A percentile compares a stretch with the other conserved stretches of the same genome.
phyloP scores from a whole-genome alignment of 2,329 filamentous ascomycete species.

The Epichloe sylvatica region DNA sequence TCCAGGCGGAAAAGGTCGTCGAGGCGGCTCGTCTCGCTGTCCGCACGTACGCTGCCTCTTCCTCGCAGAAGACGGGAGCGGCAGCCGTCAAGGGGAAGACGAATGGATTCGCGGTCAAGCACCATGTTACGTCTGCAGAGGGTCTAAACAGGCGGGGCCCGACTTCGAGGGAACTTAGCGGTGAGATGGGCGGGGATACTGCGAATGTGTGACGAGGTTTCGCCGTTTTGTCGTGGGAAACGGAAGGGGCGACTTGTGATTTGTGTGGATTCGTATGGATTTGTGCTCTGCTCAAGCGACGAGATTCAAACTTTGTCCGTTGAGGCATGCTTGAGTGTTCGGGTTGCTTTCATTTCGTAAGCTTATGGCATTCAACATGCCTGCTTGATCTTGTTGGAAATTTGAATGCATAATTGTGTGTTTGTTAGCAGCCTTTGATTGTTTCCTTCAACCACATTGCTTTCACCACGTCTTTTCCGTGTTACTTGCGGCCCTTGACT shows the following conservation, averaged over 20 bases:
- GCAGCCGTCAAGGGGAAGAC: conserved; percentile 8
- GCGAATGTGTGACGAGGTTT: conserved; percentile 1
- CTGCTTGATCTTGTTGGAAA: not conserved
- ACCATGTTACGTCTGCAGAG: conserved; percentile 3
- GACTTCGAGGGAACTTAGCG: conserved; percentile 40
- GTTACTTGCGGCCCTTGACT: no score
- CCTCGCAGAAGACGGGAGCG: not conserved
- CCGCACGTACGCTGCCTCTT: conserved; percentile 20
- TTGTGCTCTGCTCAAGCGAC: not conserved
- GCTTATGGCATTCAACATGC: not conserved
- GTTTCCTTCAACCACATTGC: no score
- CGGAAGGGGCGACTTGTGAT: not conserved
- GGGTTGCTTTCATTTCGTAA: not conserved
- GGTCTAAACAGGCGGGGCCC: conserved; percentile 26
- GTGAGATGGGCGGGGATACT: conserved; percentile 51
- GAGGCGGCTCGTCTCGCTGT: conserved; percentile 31
- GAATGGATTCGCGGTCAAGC: not conserved
- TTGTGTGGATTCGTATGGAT: no score
- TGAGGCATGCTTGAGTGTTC: not conserved
- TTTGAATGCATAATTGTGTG: no score
- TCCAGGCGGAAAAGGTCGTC: conserved; percentile 33
- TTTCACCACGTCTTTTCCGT: no score
- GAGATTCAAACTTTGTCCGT: not conserved
- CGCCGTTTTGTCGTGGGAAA: not conserved
- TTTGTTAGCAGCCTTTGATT: no score